A percentile compares a stretch with the other conserved stretches of the same genome.
phyloP scores from a whole-genome alignment of 2,329 filamentous ascomycete genomes.

The Colletotrichum salicis region DNA sequence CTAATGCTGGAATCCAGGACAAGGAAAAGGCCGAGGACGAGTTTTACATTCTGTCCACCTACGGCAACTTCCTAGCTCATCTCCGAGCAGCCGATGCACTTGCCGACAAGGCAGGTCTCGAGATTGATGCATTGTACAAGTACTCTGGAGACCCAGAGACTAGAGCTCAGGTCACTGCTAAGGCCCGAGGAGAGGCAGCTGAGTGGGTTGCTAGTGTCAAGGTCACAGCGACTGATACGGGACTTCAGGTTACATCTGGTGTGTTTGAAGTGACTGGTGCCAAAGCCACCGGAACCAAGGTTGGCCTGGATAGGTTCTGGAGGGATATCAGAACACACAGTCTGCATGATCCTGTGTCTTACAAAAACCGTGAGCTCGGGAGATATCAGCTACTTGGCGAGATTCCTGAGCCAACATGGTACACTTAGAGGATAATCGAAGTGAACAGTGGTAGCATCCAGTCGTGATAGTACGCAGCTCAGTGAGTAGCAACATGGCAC shows the following conservation, averaged over 20 bases:
- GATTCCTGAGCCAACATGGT: constrained; percentile 69
- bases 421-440: constrained; percentile 54
- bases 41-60: constrained; percentile 72
- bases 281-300: constrained; percentile 65
- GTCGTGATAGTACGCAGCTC: too few species aligned
- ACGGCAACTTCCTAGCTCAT: constrained; percentile 72
- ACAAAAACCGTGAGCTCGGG: constrained; percentile 73
- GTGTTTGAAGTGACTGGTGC: constrained; percentile 74
- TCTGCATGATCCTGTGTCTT: constrained; percentile 74
- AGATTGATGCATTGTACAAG: constrained; percentile 59
- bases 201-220: constrained; percentile 73
- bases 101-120: constrained; percentile 64
- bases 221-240: constrained; percentile 70
- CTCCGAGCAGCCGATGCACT: constrained; percentile 69
- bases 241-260: constrained; percentile 66
- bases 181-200: constrained; percentile 67
- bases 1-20: constrained; percentile 43
- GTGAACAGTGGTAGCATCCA: too few species aligned
- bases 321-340: constrained; percentile 73
- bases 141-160: constrained; percentile 48
- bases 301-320: constrained; percentile 74
- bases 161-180: constrained; percentile 57
- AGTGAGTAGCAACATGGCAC: too few species aligned
- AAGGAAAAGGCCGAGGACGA: constrained; percentile 70
- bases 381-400: constrained; percentile 66